Evolutionary conservation across 306 rosid species (phyloP).

Genomic region (Trifolium pratense): DNA sequence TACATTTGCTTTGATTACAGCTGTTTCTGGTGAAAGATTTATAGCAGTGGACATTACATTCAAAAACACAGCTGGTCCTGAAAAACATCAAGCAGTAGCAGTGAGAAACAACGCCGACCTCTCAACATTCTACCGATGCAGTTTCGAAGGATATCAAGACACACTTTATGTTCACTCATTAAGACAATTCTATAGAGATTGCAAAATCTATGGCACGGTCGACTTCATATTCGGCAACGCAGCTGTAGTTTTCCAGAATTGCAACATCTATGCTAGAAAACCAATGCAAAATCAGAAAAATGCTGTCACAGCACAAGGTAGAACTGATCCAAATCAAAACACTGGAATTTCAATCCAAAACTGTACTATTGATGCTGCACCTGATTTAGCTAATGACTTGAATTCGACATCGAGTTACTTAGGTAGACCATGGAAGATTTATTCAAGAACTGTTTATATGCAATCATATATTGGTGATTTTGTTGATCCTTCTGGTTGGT

Average conservation of each 20-base stretch:
- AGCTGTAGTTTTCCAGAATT: constrained; percentile 71
- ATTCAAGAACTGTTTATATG: constrained; percentile 75
- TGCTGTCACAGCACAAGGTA: constrained; percentile 73
- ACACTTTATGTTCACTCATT: constrained; percentile 79
- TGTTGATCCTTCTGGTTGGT: constrained; percentile 67
- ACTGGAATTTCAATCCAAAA: constrained; percentile 79
- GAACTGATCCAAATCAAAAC: constrained; percentile 70
- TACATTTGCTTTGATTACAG: constrained; percentile 46
- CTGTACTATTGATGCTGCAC: constrained; percentile 68
- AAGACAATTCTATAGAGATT: constrained; percentile 78
- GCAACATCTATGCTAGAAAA: constrained; percentile 63
- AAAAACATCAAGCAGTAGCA: constrained; percentile 89
- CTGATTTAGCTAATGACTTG: constrained; percentile 51
- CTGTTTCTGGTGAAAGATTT: constrained; percentile 76
- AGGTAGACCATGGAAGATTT: constrained; percentile 76
- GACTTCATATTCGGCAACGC: constrained; percentile 88
- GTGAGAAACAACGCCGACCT: constrained; percentile 73
- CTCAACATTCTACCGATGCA: constrained; percentile 79
- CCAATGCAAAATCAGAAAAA: constrained; percentile 57
- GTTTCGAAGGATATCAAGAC: constrained; percentile 89
- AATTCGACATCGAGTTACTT: constrained; percentile 45
- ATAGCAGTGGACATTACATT: constrained; percentile 75
- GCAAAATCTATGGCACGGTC: constrained; percentile 71
- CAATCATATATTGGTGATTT: constrained; percentile 71
- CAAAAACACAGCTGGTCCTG: constrained; percentile 81